Evolutionary conservation across 371 early-diverging fungal species (phyloP).

Genomic region (Massospora cicadina): DNA sequence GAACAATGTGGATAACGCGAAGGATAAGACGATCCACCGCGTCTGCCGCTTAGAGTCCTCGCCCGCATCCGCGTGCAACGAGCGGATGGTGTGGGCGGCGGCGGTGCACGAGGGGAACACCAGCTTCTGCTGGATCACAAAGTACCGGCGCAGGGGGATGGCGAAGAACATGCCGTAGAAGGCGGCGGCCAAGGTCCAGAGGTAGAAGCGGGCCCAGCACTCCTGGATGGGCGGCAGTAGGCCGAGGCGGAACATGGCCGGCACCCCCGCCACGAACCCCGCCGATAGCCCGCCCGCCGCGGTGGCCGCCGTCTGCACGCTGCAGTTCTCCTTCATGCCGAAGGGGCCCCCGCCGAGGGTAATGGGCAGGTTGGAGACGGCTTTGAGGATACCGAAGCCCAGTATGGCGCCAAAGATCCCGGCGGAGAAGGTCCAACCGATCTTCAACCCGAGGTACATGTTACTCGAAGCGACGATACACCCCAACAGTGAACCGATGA

Average conservation of each 20-base stretch:
- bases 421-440: constrained; percentile 28
- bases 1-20: constrained; percentile 25
- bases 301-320: constrained; percentile 48
- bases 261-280: constrained; percentile 46
- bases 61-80: constrained; percentile 33
- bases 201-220: constrained; percentile 27
- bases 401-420: constrained; percentile 45
- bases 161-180: constrained; percentile 59
- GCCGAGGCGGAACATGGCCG: constrained; percentile 48
- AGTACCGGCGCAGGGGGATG: constrained; percentile 47
- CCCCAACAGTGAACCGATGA: constrained; percentile 26
- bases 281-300: constrained; percentile 51
- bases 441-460: constrained; percentile 28
- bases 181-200: constrained; percentile 39
- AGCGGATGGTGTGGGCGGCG: constrained; percentile 42
- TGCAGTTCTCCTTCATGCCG: constrained; percentile 47
- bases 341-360: constrained; percentile 36
- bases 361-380: constrained; percentile 27
- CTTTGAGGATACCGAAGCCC: constrained; percentile 45
- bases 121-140: constrained; percentile 46
- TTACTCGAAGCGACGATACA: constrained; percentile 27
- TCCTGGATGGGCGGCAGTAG: constrained; percentile 23
- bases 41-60: constrained; percentile 22
- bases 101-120: constrained; percentile 53
- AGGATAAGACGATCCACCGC: constrained; percentile 27